A percentile compares a stretch with the other conserved stretches of the same genome.
phyloP scores from a whole-genome alignment of 805 yeast species.

The Sungouiozyma intestinalis region DNA sequence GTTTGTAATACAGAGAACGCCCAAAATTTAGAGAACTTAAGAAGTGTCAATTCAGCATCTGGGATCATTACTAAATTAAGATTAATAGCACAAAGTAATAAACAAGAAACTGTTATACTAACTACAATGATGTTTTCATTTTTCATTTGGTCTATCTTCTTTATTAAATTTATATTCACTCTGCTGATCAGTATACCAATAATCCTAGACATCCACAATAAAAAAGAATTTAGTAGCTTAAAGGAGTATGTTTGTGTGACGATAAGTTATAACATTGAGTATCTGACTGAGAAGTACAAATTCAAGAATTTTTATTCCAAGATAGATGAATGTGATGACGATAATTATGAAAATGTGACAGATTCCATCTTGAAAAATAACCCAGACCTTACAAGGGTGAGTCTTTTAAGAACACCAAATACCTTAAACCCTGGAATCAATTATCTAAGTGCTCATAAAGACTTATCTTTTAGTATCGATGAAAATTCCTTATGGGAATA shows the following conservation, averaged over 20 bases:
- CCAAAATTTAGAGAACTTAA: constrained; percentile 15
- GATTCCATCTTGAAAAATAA: background rate
- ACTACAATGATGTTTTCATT: constrained; percentile 71
- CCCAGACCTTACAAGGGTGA: background rate
- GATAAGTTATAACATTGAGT: constrained; percentile 47
- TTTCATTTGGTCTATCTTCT: constrained; percentile 60
- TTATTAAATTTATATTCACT: constrained; percentile 46
- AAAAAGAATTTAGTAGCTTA: constrained; percentile 33
- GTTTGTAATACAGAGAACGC: constrained; percentile 16
- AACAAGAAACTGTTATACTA: constrained; percentile 58
- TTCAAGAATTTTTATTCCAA: constrained; percentile 9
- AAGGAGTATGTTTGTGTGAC: constrained; percentile 53
- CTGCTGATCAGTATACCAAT: constrained; percentile 43
- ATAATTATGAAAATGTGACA: background rate
- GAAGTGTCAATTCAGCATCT: constrained; percentile 19
- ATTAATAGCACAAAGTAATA: constrained; percentile 48
- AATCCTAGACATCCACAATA: constrained; percentile 34
- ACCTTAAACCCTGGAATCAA: background rate
- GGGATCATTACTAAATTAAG: constrained; percentile 37
- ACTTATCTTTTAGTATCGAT: background rate
- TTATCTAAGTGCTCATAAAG: background rate
- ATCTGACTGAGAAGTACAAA: constrained; percentile 25
- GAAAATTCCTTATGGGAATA: background rate
- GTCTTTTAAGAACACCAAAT: background rate
- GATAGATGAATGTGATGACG: background rate